Evolutionary conservation across 768 basidiomycete species (phyloP).

Genomic region (Hydnomerulius pinastri): DNA sequence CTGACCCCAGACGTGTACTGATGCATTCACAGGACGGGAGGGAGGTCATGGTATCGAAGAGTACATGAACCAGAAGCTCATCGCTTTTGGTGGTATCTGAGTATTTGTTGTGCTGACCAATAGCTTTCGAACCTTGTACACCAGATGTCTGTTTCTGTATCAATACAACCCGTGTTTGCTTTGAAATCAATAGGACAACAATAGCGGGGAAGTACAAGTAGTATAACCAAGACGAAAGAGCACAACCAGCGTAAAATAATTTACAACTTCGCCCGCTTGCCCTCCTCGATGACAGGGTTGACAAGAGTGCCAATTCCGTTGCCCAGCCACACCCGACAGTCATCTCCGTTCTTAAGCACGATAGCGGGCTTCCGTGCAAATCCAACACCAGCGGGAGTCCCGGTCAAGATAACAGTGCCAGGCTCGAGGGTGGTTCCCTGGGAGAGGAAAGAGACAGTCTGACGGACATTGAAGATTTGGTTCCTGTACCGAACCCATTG

Average conservation of each 20-base stretch:
- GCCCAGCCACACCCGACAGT: constrained; percentile 66
- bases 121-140: not conserved
- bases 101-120: no score
- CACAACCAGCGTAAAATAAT: not conserved
- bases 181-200: not conserved
- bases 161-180: not conserved
- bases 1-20: not conserved
- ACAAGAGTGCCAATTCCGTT: constrained; percentile 77
- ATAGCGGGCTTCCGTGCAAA: constrained; percentile 71
- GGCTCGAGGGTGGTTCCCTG: constrained; percentile 83
- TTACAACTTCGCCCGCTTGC: constrained; percentile 46
- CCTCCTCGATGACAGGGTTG: constrained; percentile 78
- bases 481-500: constrained; percentile 45
- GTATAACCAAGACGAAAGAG: not conserved
- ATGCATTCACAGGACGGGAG: constrained; percentile 59
- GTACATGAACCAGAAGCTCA: constrained; percentile 80
- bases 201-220: not conserved
- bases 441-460: constrained; percentile 79
- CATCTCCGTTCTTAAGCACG: constrained; percentile 75
- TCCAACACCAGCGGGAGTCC: constrained; percentile 82
- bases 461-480: constrained; percentile 78
- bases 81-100: constrained; percentile 75
- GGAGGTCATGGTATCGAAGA: constrained; percentile 91
- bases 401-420: constrained; percentile 82
- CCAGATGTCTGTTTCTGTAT: not conserved